phyloP scores from a whole-genome alignment of 2,329 filamentous ascomycete species.

The Cladosporium colombiae region DNA sequence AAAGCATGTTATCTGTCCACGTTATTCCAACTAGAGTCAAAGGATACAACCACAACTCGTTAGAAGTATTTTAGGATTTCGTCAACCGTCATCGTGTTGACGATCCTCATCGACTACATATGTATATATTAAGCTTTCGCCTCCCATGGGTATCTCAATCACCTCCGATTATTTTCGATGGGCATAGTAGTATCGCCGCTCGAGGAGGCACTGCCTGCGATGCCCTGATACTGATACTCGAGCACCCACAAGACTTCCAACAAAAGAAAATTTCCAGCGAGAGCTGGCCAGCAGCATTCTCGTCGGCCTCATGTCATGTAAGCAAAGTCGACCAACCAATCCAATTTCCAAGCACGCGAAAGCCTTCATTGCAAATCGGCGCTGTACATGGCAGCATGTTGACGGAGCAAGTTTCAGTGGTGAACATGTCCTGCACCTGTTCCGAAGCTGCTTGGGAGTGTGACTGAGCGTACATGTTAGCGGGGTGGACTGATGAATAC shows the following conservation, averaged over 20 bases:
- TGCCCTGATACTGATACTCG: neutral
- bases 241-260: neutral
- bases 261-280: neutral
- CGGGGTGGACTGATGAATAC: neutral
- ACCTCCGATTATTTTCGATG: neutral
- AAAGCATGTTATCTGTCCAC: neutral
- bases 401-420: neutral
- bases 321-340: neutral
- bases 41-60: neutral
- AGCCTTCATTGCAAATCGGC: neutral
- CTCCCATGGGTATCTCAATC: neutral
- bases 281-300: neutral
- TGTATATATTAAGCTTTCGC: neutral
- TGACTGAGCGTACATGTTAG: neutral
- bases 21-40: fast-evolving
- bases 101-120: neutral
- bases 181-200: neutral
- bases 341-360: neutral
- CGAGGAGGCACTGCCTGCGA: neutral
- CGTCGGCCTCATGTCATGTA: neutral
- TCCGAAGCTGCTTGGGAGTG: conserved; percentile 11
- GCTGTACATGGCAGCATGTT: neutral
- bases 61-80: neutral
- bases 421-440: neutral
- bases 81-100: neutral